phyloP scores from a whole-genome alignment of 495 filamentous ascomycete genomes.

The Cercophora samala region DNA sequence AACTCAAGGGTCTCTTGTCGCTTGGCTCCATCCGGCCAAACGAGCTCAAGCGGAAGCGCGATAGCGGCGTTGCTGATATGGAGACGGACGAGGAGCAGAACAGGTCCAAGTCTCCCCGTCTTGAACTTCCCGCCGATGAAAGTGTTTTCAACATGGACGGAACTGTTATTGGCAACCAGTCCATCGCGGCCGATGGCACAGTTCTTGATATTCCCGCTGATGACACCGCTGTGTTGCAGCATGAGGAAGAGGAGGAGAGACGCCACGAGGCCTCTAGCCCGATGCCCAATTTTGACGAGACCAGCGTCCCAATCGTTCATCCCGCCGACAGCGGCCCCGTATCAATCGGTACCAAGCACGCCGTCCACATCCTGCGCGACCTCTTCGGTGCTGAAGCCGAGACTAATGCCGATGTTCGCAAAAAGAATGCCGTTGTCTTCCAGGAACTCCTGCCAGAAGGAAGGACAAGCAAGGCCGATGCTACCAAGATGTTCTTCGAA shows the following conservation, averaged over 20 bases:
- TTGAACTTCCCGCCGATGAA: slow-evolving; percentile 68
- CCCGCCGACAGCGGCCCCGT: slow-evolving; percentile 78
- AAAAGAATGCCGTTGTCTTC: slow-evolving; percentile 77
- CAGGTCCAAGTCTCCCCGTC: slow-evolving; percentile 59
- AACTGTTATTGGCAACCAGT: slow-evolving; percentile 50
- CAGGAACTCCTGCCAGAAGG: slow-evolving; percentile 84
- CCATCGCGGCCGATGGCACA: slow-evolving; percentile 48
- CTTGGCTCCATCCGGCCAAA: slow-evolving; percentile 74
- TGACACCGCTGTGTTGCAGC: slow-evolving; percentile 43
- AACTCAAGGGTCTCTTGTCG: slow-evolving; percentile 80
- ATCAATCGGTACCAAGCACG: slow-evolving; percentile 86
- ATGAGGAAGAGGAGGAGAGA: slow-evolving; percentile 55
- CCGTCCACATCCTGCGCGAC: slow-evolving; percentile 90
- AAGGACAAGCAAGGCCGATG: slow-evolving; percentile 75
- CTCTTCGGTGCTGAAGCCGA: slow-evolving; percentile 68
- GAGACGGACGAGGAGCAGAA: slow-evolving; percentile 60
- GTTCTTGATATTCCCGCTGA: slow-evolving; percentile 65
- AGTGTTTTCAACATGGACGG: slow-evolving; percentile 42
- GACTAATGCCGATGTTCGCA: slow-evolving; percentile 59
- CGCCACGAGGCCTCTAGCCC: slow-evolving; percentile 39
- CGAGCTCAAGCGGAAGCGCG: slow-evolving; percentile 90
- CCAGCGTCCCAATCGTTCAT: slow-evolving; percentile 65
- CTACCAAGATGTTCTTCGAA: slow-evolving; percentile 99
- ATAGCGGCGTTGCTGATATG: slow-evolving; percentile 79
- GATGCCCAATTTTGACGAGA: slow-evolving; percentile 68